Base-by-base conservation (phyloP, 228 moss, liverwort and hornwort species). In the Sphagnum magellanicum region DNA sequence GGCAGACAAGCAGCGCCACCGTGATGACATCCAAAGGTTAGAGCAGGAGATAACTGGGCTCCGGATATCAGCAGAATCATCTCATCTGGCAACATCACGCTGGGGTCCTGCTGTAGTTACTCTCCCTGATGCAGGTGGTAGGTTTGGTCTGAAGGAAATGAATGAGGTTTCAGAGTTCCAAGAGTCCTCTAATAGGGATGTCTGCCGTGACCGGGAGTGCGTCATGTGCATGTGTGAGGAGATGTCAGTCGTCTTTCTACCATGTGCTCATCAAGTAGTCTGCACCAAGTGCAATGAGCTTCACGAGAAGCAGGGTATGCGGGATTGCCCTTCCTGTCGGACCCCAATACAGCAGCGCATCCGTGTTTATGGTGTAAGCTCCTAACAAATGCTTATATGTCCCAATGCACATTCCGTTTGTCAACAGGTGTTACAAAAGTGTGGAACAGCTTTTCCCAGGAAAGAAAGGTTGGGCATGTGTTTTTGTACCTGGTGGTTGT, bases 201-300 rank as follows among this genome's bases (percentile, higher is more conserved):
- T 84, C 52, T 78, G 74, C 69, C 74, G 88, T 64, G 88, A 88
- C 75, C 83, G 88, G 70, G 90, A 90, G 77, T 90, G 90, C 77
- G 90, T 90, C 51, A 88, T 90, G 90, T 90, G 90, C 73, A 85
- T 90, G 85, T 87, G 79, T 52, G 90, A 90, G 76, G 90, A 90
- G 71, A 88, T 90, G 85, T 81, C 88, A 49, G 90, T 90, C 63
- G 88, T 90, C 50, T 90, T 90, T 61, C 71, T 90, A 14, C 90
- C 90, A 64, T 90, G 90, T 80, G 90, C 90, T 53, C 90, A 90
- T 72, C 90, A 88, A 76, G 88, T 90, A 60, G 85, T 90, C 16
- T 90, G 90, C 81, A 74, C 70, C 12, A 83, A 81, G 71, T 90
- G 90, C 85, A 88, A 90, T 64, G 90, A 90, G 46, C 79, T 90